A percentile compares a stretch with the other conserved stretches of the same genome.
phyloP scores from a whole-genome alignment of 306 rosid genomes.

The Begonia masoniana region DNA sequence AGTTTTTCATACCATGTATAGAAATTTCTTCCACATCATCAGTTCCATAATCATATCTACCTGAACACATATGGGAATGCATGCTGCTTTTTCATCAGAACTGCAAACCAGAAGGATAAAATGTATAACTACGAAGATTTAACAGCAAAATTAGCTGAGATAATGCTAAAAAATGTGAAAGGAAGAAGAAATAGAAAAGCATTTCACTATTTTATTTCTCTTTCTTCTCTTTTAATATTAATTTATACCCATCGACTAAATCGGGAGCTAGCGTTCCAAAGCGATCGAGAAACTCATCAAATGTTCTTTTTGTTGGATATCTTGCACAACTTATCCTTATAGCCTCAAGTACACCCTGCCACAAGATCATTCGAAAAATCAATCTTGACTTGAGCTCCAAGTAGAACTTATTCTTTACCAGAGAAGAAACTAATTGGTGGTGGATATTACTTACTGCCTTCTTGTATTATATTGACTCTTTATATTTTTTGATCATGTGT shows the following conservation, averaged over 20 bases:
- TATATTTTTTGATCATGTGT: no score
- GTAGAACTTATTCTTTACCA: no score
- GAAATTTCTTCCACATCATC: not conserved
- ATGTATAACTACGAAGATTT: not conserved
- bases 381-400: not conserved
- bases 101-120: slow-evolving; percentile 29
- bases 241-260: slow-evolving; percentile 60
- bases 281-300: slow-evolving; percentile 79
- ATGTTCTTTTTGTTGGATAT: slow-evolving; percentile 79
- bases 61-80: slow-evolving; percentile 61
- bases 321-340: slow-evolving; percentile 89
- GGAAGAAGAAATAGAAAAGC: no score
- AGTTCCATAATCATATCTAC: slow-evolving; percentile 16
- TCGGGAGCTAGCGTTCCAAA: slow-evolving; percentile 85
- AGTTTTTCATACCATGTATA: slow-evolving; percentile 3
- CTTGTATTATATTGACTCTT: no score
- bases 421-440: no score
- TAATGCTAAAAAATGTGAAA: not conserved
- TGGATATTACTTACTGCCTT: no score
- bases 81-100: slow-evolving; percentile 69
- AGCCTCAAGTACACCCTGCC: slow-evolving; percentile 88
- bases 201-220: no score
- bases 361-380: slow-evolving; percentile 7
- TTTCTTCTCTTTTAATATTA: no score
- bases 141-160: no score